Evolutionary conservation across 495 filamentous ascomycete species (phyloP).

Genomic region (Chaetomium tenue): DNA sequence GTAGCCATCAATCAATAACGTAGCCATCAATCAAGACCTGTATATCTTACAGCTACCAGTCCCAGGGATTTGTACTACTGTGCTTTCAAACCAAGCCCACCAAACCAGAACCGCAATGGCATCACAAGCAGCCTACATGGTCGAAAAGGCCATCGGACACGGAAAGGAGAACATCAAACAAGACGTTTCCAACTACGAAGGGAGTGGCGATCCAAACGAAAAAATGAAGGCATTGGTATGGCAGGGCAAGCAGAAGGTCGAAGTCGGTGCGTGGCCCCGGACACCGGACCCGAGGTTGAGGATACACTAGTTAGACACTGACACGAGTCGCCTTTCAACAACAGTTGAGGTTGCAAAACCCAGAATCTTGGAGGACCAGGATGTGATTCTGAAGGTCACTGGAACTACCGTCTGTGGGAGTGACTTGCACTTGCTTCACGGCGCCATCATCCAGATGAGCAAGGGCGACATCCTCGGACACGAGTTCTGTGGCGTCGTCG

Average conservation of each 20-base stretch:
- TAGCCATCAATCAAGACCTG: too few species aligned
- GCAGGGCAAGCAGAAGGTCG: slow-evolving; percentile 67
- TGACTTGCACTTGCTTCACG: slow-evolving; percentile 81
- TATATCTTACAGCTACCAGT: too few species aligned
- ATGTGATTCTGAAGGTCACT: slow-evolving; percentile 83
- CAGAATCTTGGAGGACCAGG: slow-evolving; percentile 64
- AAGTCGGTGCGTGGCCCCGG: slow-evolving; percentile 45
- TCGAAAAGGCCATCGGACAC: slow-evolving; percentile 67
- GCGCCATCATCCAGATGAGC: slow-evolving; percentile 63
- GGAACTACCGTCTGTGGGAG: slow-evolving; percentile 84
- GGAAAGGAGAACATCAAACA: slow-evolving; percentile 57
- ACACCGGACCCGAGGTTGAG: neutral
- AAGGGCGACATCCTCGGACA: slow-evolving; percentile 89
- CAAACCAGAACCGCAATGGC: slow-evolving; percentile 43
- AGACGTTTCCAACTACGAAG: slow-evolving; percentile 54
- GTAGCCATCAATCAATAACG: too few species aligned
- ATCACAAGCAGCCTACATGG: slow-evolving; percentile 60
- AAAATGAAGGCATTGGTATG: slow-evolving; percentile 73
- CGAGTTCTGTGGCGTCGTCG: slow-evolving; percentile 82
- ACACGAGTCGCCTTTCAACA: slow-evolving; percentile 19
- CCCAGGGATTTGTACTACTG: too few species aligned
- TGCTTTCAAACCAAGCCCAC: neutral
- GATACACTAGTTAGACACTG: neutral
- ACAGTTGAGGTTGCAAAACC: slow-evolving; percentile 66
- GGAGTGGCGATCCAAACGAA: slow-evolving; percentile 45